These are phyloP conservation scores for Paramarasmius palmivorus DNA, from an alignment of 1,284 basidiomycete genomes.

Conservation along the genomic window DNA sequence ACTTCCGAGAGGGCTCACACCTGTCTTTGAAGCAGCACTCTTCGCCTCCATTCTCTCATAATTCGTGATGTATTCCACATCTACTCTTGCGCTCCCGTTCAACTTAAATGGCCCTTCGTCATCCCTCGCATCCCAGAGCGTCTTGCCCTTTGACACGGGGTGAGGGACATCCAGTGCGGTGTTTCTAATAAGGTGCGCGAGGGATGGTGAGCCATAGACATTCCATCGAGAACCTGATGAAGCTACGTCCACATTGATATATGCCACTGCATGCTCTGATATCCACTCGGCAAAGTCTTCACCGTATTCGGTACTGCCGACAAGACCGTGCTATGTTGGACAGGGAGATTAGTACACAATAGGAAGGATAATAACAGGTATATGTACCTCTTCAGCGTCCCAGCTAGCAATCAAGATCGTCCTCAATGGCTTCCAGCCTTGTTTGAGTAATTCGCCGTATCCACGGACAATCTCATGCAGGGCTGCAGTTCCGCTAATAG, in stretches of 20 bases:
- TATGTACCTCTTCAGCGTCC: conserved; percentile 85
- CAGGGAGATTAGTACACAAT: conserved; percentile 3
- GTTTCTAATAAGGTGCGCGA: conserved; percentile 71
- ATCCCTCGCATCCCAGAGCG: conserved; percentile 64
- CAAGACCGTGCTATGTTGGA: conserved; percentile 76
- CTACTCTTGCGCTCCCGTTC: conserved; percentile 31
- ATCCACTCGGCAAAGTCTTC: conserved; percentile 89
- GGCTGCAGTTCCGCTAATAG: conserved; percentile 83
- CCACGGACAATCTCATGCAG: conserved; percentile 82
- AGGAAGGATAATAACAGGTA: not conserved
- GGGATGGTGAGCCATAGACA: conserved; percentile 67
- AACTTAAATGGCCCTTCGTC: conserved; percentile 52
- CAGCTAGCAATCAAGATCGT: conserved; percentile 87
- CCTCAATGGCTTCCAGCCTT: conserved; percentile 87
- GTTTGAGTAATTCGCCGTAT: conserved; percentile 67
- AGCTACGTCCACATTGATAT: conserved; percentile 81
- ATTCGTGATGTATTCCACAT: conserved; percentile 28
- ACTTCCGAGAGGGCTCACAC: conserved; percentile 44
- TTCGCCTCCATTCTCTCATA: conserved; percentile 25
- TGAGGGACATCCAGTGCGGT: conserved; percentile 71
- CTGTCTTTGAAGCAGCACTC: conserved; percentile 16
- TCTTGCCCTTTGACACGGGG: conserved; percentile 50
- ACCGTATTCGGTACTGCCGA: conserved; percentile 87
- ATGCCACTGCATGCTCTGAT: conserved; percentile 76
- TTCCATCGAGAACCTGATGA: conserved; percentile 67